Conservation (phyloP, 768 basidiomycete species). For the Crepidotus variabilis region DNA sequence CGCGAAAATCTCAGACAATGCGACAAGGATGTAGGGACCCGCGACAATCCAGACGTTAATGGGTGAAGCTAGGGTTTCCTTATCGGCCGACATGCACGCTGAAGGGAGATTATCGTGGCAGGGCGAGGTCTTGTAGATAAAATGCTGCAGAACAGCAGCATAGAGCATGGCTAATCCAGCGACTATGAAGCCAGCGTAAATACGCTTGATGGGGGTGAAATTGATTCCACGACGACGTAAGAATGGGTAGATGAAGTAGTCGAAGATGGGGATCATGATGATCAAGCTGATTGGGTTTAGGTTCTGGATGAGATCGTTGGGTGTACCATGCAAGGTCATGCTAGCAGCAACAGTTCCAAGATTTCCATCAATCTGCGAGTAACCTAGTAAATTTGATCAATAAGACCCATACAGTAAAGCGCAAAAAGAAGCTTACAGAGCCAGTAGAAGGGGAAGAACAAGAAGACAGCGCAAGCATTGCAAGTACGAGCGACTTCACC, state of each 20-base stretch:
- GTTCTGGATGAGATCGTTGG: conserved; percentile 53
- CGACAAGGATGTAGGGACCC: conserved; percentile 54
- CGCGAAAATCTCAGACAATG: conserved; percentile 52
- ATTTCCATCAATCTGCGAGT: conserved; percentile 51
- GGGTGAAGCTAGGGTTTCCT: conserved; percentile 28
- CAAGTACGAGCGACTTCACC: conserved; percentile 46
- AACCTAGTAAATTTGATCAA: conserved; percentile 23
- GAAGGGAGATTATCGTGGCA: conserved; percentile 42
- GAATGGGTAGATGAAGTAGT: conserved; percentile 44
- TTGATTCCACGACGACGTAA: conserved; percentile 40
- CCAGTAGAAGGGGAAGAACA: conserved; percentile 53
- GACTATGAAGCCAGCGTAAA: conserved; percentile 47
- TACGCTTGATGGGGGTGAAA: conserved; percentile 51
- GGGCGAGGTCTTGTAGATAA: conserved; percentile 38
- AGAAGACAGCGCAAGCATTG: conserved; percentile 49
- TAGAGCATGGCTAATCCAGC: conserved; percentile 51
- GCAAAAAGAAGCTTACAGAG: conserved; percentile 25
- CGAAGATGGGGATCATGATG: conserved; percentile 49
- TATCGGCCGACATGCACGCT: conserved; percentile 28
- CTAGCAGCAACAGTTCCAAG: conserved; percentile 44
- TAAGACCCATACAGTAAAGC: neutral
- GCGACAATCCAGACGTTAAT: conserved; percentile 50
- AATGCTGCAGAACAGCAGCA: conserved; percentile 44
- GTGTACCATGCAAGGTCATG: conserved; percentile 43
- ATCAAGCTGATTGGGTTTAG: conserved; percentile 46